Percentiles rank a stretch among this genome's conserved stretches.
phyloP scores from a whole-genome alignment of 1,284 basidiomycete genomes.

The Blastosporella zonata region DNA sequence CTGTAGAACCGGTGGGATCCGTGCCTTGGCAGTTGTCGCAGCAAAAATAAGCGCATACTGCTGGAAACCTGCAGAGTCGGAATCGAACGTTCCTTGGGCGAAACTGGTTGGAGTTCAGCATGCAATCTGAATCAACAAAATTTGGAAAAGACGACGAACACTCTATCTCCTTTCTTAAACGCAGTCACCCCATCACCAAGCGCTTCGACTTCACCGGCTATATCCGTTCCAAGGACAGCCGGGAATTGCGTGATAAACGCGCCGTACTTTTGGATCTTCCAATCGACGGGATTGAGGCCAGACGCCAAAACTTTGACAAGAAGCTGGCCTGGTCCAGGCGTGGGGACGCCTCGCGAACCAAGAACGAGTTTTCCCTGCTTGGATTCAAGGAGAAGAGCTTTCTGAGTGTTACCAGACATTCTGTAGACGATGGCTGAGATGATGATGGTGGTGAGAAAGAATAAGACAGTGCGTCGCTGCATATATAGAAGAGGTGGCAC shows the following conservation, averaged over 20 bases:
- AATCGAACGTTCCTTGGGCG: slow-evolving; percentile 36
- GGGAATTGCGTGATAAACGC: slow-evolving; percentile 29
- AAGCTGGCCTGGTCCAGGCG: slow-evolving; percentile 37
- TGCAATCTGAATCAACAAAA: not conserved
- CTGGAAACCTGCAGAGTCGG: slow-evolving; percentile 44
- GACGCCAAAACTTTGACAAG: slow-evolving; percentile 40
- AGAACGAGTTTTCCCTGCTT: slow-evolving; percentile 18
- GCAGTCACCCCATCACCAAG: slow-evolving; percentile 50
- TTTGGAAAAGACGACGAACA: slow-evolving; percentile 35
- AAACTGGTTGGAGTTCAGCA: slow-evolving; percentile 31
- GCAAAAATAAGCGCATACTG: slow-evolving; percentile 44
- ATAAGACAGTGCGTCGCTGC: not conserved
- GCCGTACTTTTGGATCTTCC: slow-evolving; percentile 35
- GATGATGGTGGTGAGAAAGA: not conserved
- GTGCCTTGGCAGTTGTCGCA: slow-evolving; percentile 42
- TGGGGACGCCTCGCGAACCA: slow-evolving; percentile 28
- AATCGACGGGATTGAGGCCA: slow-evolving; percentile 48
- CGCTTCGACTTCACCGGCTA: slow-evolving; percentile 52
- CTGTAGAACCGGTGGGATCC: too few species aligned
- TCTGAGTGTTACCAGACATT: slow-evolving; percentile 16
- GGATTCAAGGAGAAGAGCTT: slow-evolving; percentile 20
- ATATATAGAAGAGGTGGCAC: not conserved
- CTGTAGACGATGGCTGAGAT: not conserved
- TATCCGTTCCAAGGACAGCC: slow-evolving; percentile 53
- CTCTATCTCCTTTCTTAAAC: slow-evolving; percentile 54